Percentiles rank a stretch among this genome's conserved stretches.
These are phyloP conservation scores for Sphaerobolus stellatus DNA, from an alignment of 1,284 basidiomycete genomes.

Conservation along the genomic window DNA sequence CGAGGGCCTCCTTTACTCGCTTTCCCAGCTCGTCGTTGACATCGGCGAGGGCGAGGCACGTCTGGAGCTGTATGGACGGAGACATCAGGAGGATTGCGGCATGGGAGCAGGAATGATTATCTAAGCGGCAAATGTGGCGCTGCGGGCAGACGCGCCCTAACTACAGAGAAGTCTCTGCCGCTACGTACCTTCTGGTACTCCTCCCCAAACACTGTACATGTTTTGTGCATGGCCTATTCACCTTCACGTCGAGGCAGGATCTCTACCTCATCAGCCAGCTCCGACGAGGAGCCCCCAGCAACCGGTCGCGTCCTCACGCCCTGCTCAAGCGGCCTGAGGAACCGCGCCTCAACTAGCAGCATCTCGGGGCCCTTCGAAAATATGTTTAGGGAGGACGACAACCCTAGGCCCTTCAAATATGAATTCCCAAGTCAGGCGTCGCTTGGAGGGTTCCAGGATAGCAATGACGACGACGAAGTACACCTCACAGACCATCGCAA, in stretches of 20 bases:
- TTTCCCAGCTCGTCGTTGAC: constrained; percentile 54
- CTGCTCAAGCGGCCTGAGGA: constrained; percentile 8
- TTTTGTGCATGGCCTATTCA: constrained; percentile 15
- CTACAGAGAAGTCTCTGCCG: no score
- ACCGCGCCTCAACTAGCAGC: background rate
- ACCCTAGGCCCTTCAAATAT: constrained; percentile 10
- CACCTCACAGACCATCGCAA: constrained; percentile 6
- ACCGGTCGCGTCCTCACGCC: constrained; percentile 7
- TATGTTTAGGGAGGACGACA: constrained; percentile 5
- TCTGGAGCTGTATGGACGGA: background rate
- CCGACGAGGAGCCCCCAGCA: constrained; percentile 2
- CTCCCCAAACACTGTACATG: no score
- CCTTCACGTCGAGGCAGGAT: constrained; percentile 4
- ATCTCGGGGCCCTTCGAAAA: background rate
- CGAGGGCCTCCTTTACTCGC: constrained; percentile 71
- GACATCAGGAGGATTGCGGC: background rate
- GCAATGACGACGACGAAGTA: constrained; percentile 5
- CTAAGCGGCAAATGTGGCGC: no score
- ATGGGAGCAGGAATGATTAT: no score
- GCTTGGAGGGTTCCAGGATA: background rate
- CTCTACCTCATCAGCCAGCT: constrained; percentile 7
- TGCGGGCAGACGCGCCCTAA: no score
- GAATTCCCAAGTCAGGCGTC: constrained; percentile 13
- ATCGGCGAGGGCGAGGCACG: constrained; percentile 40
- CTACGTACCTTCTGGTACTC: no score